Conservation (phyloP, 495 filamentous ascomycete genomes). For the Neurospora sp. region DNA sequence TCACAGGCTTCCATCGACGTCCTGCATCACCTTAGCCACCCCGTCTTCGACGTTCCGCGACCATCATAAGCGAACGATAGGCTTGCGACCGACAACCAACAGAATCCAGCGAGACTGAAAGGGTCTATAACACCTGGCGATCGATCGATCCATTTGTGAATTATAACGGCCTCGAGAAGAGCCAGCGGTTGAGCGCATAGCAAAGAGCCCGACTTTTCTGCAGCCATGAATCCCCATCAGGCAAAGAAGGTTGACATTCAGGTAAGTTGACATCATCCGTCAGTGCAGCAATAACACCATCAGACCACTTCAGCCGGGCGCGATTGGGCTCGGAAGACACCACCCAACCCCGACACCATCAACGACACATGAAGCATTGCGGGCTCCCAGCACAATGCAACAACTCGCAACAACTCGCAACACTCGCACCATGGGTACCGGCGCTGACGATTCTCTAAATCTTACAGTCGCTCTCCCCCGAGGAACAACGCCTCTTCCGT, state of each 20-base stretch:
- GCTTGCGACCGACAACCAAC: not conserved
- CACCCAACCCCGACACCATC: not conserved
- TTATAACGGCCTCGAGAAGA: not conserved
- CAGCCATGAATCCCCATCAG: slow-evolving; percentile 86
- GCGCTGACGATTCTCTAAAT: not conserved
- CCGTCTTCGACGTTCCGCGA: not conserved
- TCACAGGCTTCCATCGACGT: not conserved
- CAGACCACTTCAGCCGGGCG: slow-evolving; percentile 5
- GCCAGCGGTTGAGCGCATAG: not conserved
- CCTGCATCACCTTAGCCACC: not conserved
- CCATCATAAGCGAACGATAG: not conserved
- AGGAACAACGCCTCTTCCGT: slow-evolving; percentile 91
- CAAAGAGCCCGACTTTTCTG: not conserved
- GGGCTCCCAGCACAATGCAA: not conserved
- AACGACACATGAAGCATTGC: not conserved
- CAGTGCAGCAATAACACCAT: slow-evolving; percentile 3
- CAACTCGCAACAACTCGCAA: not conserved
- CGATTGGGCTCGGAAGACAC: not conserved
- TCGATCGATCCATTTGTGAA: not conserved
- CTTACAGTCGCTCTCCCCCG: slow-evolving; percentile 67
- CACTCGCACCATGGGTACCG: not conserved
- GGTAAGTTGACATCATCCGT: slow-evolving; percentile 45
- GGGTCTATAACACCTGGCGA: not conserved
- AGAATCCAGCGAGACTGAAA: not conserved
- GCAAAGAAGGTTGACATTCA: slow-evolving; percentile 94